Evolutionary conservation across 495 filamentous ascomycete genomes (phyloP).

Genomic region (Pyrenopolyporus hunteri): DNA sequence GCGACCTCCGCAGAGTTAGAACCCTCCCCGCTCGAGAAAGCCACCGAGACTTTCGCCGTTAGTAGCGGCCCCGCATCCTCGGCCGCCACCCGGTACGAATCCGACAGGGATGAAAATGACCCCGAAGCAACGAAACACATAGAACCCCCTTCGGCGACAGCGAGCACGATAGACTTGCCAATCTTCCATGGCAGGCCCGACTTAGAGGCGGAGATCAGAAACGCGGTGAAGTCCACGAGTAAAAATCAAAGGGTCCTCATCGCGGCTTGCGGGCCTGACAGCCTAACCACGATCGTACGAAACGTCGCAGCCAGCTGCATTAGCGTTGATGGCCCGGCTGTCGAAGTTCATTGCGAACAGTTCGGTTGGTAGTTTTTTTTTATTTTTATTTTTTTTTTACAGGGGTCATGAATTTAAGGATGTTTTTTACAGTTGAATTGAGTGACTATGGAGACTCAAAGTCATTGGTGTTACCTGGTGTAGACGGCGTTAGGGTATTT

Average conservation of each 20-base stretch:
- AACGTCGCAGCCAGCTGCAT: constrained; percentile 59
- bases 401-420: not conserved
- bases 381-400: not conserved
- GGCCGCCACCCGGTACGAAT: constrained; percentile 29
- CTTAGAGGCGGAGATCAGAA: constrained; percentile 47
- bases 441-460: not conserved
- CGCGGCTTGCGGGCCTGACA: constrained; percentile 58
- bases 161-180: constrained; percentile 23
- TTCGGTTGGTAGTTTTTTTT: constrained; percentile 60
- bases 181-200: constrained; percentile 52
- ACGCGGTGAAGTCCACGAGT: constrained; percentile 47
- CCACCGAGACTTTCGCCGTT: constrained; percentile 7
- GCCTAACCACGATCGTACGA: constrained; percentile 55
- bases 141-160: constrained; percentile 7
- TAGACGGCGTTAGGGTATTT: constrained; percentile 20
- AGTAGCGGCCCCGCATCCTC: constrained; percentile 33
- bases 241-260: constrained; percentile 54
- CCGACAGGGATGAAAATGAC: constrained; percentile 24
- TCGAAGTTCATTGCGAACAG: constrained; percentile 62
- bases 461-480: not conserved
- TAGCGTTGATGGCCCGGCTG: constrained; percentile 52
- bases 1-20: constrained; percentile 11
- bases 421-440: not conserved
- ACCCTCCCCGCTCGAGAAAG: constrained; percentile 11
- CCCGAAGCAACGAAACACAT: not conserved